phyloP scores from a whole-genome alignment of 805 yeast species.

The Hermanozyma aechmeae region DNA sequence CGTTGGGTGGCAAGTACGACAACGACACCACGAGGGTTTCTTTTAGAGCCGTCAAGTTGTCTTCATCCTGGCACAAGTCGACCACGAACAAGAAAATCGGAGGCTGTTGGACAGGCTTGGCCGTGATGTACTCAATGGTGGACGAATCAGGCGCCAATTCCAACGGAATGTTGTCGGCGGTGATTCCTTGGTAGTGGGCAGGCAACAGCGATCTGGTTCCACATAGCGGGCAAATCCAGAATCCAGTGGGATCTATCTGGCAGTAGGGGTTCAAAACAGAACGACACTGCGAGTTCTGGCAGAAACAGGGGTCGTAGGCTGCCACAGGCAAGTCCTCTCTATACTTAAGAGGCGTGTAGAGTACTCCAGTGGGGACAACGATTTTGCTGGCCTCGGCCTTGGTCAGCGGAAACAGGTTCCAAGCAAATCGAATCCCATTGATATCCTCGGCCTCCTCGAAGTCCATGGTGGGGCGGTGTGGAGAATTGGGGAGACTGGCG shows the following conservation, averaged over 20 bases:
- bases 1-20: conserved; percentile 79
- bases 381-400: conserved; percentile 83
- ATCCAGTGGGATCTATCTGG: conserved; percentile 64
- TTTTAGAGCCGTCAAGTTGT: conserved; percentile 74
- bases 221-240: conserved; percentile 88
- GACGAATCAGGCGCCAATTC: conserved; percentile 64
- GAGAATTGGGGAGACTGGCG: neutral
- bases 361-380: conserved; percentile 88
- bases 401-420: conserved; percentile 79
- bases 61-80: conserved; percentile 85
- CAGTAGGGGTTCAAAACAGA: conserved; percentile 84
- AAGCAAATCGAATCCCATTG: conserved; percentile 36
- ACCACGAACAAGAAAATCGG: conserved; percentile 82
- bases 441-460: conserved; percentile 37
- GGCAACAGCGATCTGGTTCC: conserved; percentile 71
- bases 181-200: conserved; percentile 66
- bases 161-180: conserved; percentile 69
- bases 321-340: conserved; percentile 71
- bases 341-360: conserved; percentile 88
- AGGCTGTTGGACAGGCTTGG: conserved; percentile 73
- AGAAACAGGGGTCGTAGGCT: conserved; percentile 76
- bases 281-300: conserved; percentile 71
- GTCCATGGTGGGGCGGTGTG: conserved; percentile 15
- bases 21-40: conserved; percentile 71
- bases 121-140: conserved; percentile 78